A percentile compares a stretch with the other conserved stretches of the same genome.
phyloP scores from a whole-genome alignment of 148 eudicot species.

The Simmondsia chinensis region DNA sequence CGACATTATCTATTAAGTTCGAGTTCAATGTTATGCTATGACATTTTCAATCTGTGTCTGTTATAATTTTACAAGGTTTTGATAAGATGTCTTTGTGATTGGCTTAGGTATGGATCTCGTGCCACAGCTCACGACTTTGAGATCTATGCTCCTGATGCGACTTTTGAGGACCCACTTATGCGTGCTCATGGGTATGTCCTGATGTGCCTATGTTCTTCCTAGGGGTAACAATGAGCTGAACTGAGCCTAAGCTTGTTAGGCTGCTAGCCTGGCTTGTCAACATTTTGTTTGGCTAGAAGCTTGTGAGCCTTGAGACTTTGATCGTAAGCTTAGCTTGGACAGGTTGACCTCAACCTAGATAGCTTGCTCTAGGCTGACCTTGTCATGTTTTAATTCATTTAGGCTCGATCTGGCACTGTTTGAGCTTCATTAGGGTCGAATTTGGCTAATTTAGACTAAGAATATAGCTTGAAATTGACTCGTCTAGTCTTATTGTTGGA shows the following conservation, averaged over 20 bases:
- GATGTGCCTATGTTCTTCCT: background rate
- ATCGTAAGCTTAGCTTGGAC: no score
- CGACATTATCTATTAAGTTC: background rate
- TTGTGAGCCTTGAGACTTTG: no score
- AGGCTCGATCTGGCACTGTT: background rate
- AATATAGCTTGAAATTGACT: background rate
- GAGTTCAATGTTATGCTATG: background rate
- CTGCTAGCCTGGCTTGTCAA: no score
- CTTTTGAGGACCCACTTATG: constrained; percentile 86
- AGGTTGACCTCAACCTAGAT: no score
- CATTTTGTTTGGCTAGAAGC: no score
- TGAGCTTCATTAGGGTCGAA: background rate
- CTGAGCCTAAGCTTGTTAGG: no score
- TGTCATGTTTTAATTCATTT: background rate
- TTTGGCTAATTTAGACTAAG: background rate
- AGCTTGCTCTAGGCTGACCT: background rate
- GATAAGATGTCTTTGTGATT: background rate
- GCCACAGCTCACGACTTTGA: constrained; percentile 60
- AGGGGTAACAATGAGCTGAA: no score
- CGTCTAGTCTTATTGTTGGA: background rate
- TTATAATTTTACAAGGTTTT: background rate
- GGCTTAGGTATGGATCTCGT: constrained; percentile 47
- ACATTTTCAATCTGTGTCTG: background rate
- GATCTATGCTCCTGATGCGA: constrained; percentile 68
- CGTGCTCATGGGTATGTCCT: constrained; percentile 58